These are phyloP conservation scores for Kurtzmaniella cleridarum DNA, from an alignment of 805 yeast genomes.

Conservation along the genomic window DNA sequence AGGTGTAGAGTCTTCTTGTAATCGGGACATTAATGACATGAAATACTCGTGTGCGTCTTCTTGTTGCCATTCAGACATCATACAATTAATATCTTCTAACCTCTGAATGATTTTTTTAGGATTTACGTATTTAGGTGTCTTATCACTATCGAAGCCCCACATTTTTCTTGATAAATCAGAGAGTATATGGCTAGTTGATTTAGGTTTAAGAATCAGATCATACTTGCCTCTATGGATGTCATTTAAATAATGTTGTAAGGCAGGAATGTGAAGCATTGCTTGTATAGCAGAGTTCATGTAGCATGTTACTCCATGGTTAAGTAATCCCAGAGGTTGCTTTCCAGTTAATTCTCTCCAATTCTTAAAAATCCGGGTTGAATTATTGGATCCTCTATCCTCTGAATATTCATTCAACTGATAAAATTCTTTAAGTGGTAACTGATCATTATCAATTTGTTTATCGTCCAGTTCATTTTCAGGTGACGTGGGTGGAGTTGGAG, in stretches of 20 bases:
- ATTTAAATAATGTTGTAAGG: slow-evolving; percentile 74
- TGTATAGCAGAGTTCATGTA: slow-evolving; percentile 95
- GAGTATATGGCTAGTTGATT: slow-evolving; percentile 59
- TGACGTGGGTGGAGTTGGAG: slow-evolving; percentile 27
- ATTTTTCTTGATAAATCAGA: slow-evolving; percentile 66
- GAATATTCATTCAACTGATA: slow-evolving; percentile 53
- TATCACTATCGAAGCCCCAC: slow-evolving; percentile 54
- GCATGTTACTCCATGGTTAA: slow-evolving; percentile 93
- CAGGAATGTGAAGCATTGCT: slow-evolving; percentile 85
- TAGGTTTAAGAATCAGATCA: slow-evolving; percentile 38
- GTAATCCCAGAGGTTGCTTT: slow-evolving; percentile 63
- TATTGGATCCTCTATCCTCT: slow-evolving; percentile 61
- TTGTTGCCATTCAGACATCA: slow-evolving; percentile 97
- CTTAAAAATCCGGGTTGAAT: slow-evolving; percentile 55
- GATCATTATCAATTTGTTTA: slow-evolving; percentile 4
- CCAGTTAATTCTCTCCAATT: slow-evolving; percentile 59
- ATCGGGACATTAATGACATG: slow-evolving; percentile 81
- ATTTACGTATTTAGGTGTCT: slow-evolving; percentile 48
- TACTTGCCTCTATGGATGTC: slow-evolving; percentile 57
- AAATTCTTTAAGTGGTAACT: slow-evolving; percentile 21
- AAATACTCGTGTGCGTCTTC: slow-evolving; percentile 97
- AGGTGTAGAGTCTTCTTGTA: slow-evolving; percentile 92
- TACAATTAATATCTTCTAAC: slow-evolving; percentile 80
- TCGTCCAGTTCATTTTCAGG: slow-evolving; percentile 19
- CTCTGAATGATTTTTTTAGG: slow-evolving; percentile 71